Evolutionary conservation across 352 stramenopile genomes (phyloP).

Genomic region (Pythium sp.): DNA sequence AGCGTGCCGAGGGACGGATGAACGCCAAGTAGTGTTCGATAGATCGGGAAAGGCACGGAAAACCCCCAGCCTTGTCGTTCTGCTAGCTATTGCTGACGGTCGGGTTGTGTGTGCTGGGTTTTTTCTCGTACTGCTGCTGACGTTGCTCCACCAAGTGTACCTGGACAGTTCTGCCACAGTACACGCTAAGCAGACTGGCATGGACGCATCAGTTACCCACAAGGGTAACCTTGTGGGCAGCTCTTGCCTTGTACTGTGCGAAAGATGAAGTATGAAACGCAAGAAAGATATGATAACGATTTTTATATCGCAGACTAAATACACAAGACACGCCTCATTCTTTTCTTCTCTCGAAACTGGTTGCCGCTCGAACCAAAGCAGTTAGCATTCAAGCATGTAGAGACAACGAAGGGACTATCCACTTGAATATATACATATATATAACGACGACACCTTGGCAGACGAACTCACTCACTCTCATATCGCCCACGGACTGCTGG

Average conservation of each 20-base stretch:
- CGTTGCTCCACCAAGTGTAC: not conserved
- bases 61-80: not conserved
- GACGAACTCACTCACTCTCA: not conserved
- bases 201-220: not conserved
- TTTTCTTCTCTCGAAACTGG: not conserved
- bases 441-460: not conserved
- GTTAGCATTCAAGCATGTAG: not conserved
- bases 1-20: not conserved
- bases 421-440: not conserved
- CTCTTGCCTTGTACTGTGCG: not conserved
- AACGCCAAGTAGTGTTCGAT: not conserved
- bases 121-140: not conserved
- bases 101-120: not conserved
- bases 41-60: not conserved
- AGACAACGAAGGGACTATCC: not conserved
- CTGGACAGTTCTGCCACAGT: not conserved
- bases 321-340: not conserved
- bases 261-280: not conserved
- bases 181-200: not conserved
- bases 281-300: not conserved
- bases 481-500: conserved; percentile 5
- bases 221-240: not conserved
- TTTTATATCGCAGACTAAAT: not conserved
- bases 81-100: not conserved
- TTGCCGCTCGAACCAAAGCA: not conserved